phyloP scores from a whole-genome alignment of 176 grass and related monocot genomes.

The Typha latifolia region DNA sequence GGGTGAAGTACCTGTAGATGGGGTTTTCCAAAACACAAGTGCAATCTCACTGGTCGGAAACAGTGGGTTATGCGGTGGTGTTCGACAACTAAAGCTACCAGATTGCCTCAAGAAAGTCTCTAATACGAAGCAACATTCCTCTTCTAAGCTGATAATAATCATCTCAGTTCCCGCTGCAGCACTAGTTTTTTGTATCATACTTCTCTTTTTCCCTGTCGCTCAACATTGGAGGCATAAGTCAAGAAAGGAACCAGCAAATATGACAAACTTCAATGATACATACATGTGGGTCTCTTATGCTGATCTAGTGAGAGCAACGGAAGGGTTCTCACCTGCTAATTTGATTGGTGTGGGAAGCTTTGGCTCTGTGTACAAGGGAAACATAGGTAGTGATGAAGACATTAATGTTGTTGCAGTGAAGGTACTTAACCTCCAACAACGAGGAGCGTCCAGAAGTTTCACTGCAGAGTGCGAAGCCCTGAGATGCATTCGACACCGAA shows the following conservation, averaged over 20 bases:
- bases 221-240: not conserved
- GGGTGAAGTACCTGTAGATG: constrained; percentile 18
- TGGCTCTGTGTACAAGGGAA: not conserved
- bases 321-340: constrained; percentile 11
- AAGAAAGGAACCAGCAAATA: no score
- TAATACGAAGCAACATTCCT: not conserved
- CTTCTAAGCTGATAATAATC: constrained; percentile 21
- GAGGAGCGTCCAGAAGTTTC: not conserved
- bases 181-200: no score
- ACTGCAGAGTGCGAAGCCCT: constrained; percentile 47
- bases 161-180: not conserved
- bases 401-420: no score
- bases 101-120: constrained; percentile 12
- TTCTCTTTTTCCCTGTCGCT: no score
- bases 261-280: no score
- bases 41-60: constrained; percentile 14
- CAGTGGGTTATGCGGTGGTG: constrained; percentile 20
- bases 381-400: constrained; percentile 13
- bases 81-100: constrained; percentile 13
- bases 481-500: constrained; percentile 34
- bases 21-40: constrained; percentile 12
- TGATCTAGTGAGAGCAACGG: constrained; percentile 3
- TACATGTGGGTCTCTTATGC: not conserved
- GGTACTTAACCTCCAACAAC: no score
- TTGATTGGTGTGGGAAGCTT: constrained; percentile 6